A percentile compares a stretch with the other conserved stretches of the same genome.
These are phyloP conservation scores for Nicotiana otophora DNA, from an alignment of 257 asterid genomes.

Conservation along the genomic window DNA sequence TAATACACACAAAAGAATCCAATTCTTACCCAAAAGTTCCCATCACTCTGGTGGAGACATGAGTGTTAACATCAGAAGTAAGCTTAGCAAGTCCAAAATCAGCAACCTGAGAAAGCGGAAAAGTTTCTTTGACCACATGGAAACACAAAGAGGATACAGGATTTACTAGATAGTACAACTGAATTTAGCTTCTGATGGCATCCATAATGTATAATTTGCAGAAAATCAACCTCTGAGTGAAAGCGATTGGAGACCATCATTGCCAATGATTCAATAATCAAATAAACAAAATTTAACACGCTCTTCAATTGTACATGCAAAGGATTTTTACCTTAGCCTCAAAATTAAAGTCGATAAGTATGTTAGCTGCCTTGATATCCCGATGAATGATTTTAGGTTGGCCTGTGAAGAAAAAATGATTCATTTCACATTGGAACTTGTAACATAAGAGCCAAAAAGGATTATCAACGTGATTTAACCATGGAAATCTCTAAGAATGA, in stretches of 20 bases:
- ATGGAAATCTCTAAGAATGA: neutral
- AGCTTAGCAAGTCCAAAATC: constrained; percentile 92
- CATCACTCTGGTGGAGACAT: constrained; percentile 91
- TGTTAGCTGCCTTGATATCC: constrained; percentile 88
- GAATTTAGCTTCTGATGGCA: neutral
- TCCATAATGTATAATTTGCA: no score
- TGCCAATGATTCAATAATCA: neutral
- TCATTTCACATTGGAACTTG: neutral
- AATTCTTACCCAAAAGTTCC: constrained; percentile 82
- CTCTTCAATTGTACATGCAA: neutral
- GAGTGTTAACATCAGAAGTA: constrained; percentile 65
- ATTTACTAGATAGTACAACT: neutral
- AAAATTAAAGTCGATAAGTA: constrained; percentile 73
- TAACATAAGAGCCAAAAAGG: neutral
- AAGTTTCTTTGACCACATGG: constrained; percentile 11
- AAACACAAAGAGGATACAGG: neutral
- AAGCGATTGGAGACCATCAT: no score
- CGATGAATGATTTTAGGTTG: constrained; percentile 93
- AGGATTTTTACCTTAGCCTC: constrained; percentile 64
- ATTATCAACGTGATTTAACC: neutral
- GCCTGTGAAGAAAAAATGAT: constrained; percentile 38
- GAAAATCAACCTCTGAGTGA: no score
- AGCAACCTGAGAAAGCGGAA: constrained; percentile 65
- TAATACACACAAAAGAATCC: neutral
- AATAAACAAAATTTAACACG: neutral